Evolutionary conservation across 208 protist genomes (phyloP), one percentile per base, ranked within the genome.

Genomic region (Trypanosoma cruzi): DNA sequence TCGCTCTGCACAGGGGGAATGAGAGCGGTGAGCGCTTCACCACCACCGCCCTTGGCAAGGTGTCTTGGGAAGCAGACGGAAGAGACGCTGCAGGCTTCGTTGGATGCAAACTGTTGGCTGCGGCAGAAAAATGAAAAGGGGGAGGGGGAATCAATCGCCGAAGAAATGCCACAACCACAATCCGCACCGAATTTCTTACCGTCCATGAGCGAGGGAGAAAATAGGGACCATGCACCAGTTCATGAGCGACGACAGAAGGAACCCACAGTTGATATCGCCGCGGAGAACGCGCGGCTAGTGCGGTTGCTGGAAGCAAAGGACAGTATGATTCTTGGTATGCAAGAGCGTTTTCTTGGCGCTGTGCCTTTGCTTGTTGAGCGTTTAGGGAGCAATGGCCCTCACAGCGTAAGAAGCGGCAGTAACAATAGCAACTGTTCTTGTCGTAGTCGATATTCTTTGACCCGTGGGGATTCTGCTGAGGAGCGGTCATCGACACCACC

Each of bases 241-340:
- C 14, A 49, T 4, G 24, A 36, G 52, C 29, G 14, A 26, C n/a
- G 34, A n/a, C 4, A 8, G 24, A 36, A 22, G 18, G 36, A 44
- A 10, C 11, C 11, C 20, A 31, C 10, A 24, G 1, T 61, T n/a
- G 46, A 53, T 22, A 11, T 24, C 40, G 52, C 50, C 0, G 31
- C 26, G 2, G 65, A 73, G 42, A 58, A 65, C 59, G 34, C 31
- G 13, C 56, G 60, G 29, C 48, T 79, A 48, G 20, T 52, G 16
- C 14, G 22, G 6, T 22, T 72, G 48, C 29, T 79, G 4, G 66
- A 73, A 14, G 65, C 57, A 61, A 79, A 79, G 34, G 73, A 79
- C 61, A 52, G 50, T 26, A n/a, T 79, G 22, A 79, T 79, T 49
- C 22, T 68, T 22, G 49, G 28, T 3, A 61, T 73, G 37, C 73